A percentile compares a stretch with the other conserved stretches of the same genome.
Evolutionary conservation across 2,329 filamentous ascomycete genomes (phyloP).

Genomic region (Sporothrix protearum): DNA sequence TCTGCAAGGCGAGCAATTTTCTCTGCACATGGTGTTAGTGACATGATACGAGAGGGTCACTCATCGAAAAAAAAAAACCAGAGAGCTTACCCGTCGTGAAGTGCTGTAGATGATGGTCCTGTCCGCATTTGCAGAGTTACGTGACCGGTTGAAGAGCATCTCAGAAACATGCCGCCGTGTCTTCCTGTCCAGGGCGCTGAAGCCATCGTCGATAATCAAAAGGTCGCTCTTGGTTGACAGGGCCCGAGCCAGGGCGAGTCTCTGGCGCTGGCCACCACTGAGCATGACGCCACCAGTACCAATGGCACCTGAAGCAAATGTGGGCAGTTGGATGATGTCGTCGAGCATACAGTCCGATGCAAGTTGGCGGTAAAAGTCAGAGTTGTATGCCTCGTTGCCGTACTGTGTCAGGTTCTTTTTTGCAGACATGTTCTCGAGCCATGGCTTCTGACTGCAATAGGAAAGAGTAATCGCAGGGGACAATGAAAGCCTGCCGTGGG

Average conservation of each 20-base stretch:
- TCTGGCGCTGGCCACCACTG: slow-evolving; percentile 1
- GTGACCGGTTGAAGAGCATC: not conserved
- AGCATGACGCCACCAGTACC: not conserved
- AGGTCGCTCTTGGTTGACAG: not conserved
- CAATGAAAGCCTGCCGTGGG: not conserved
- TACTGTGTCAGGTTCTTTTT: slow-evolving; percentile 37
- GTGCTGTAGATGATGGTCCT: not conserved
- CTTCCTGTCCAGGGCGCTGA: slow-evolving; percentile 9
- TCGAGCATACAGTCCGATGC: slow-evolving; percentile 19
- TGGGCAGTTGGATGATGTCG: not conserved
- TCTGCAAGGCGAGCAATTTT: slow-evolving; percentile 11
- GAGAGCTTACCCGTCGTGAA: not conserved
- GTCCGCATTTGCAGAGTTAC: not conserved
- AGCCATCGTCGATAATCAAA: slow-evolving; percentile 7
- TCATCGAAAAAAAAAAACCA: not conserved
- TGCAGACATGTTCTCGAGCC: slow-evolving; percentile 42
- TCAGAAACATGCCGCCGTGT: not conserved
- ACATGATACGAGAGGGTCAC: not conserved
- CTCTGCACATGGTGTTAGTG: not conserved
- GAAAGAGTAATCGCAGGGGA: slow-evolving; percentile 33
- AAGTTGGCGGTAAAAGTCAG: slow-evolving; percentile 31
- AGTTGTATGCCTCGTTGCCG: slow-evolving; percentile 28
- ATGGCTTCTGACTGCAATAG: slow-evolving; percentile 45
- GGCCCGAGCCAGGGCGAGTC: not conserved
- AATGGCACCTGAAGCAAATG: not conserved